Base-by-base conservation (phyloP, 2,329 filamentous ascomycete species). In the Lasiodiplodia gonubiensis region DNA sequence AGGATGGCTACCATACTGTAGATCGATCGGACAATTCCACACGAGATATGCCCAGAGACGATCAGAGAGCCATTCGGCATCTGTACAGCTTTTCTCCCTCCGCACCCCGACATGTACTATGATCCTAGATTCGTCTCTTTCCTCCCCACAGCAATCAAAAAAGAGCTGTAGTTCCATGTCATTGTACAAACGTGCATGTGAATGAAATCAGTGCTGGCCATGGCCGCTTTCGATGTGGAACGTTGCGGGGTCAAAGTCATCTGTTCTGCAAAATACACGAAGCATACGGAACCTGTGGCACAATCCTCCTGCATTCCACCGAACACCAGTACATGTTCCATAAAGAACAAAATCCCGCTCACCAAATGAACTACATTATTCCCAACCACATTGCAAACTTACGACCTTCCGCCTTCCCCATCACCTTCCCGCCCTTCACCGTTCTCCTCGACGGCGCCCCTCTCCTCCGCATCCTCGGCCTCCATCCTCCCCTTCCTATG, bases 401-500 rank as follows among this genome's bases (percentile, higher is more conserved):
- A 30, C 61, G 4, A 46, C 11, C n/a, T 23, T 18, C 18, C 27
- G 23, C 27, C 7, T 18, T 14, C 27, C 25, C n/a, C 37, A 35
- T 27, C 27, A 52, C 5, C 27, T 21, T 30, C 21, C 39, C 37
- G 25, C 33, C 21, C 23, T 23, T 21, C 35, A 53, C 33, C 69
- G 37, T 23, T 52, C 57, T 16, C 54, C 37, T 8, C 39, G 12
- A 18, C 55, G 25, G 16, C 69, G 35, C 66, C 70, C 16, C 64
- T 70, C 18, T 48, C 67, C 27, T 72, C 71, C 54, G 49, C 70
- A 33, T 72, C 73, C 48, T 79, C 78, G n/a, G 75, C 70, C 69
- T 51, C 74, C 69, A 78, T 66, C 35, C 77, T 73, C 3, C 76
- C 77, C 68, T 61, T 64, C 12, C 30, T 25, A 18, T 66, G 52